Evolutionary conservation across 352 stramenopile genomes (phyloP), one percentile per base, ranked within the genome.

Genomic region (Globisporangium megalacanthum): DNA sequence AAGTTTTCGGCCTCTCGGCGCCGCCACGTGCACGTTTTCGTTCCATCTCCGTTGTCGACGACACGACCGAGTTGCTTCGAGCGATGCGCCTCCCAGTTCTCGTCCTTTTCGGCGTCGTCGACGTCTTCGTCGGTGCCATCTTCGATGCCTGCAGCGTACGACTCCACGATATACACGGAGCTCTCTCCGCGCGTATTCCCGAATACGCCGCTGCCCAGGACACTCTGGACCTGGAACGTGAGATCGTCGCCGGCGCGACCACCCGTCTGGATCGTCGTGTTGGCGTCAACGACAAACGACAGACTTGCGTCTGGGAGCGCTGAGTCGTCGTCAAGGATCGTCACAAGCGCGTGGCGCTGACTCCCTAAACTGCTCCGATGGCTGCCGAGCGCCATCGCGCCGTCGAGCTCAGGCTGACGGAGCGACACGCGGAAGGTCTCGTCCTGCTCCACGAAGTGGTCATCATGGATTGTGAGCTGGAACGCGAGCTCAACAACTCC

Each of bases 391-490:
- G 36, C 11, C 35, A 46, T 46, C 64, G 62, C 7, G 8, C 45
- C 37, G 57, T 61, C 39, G 58, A 56, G 56, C 20, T 45, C 60
- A 13, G 79, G 70, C 17, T 76, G 54, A 0, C 61, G 68, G 39
- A 92, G 64, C 29, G 69, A 39, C 20, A 96, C 63, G 13, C 79
- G 70, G 51, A 95, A 94, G 0, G 62, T 72, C 54, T 94, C 83
- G 54, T 94, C 65, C 6, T 48, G 65, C 31, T 96, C 82, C 3
- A 81, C 56, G 33, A 82, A 45, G 33, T 84, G 79, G 56, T 98
- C 88, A 56, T 98, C 91, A 60, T 97, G 88, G 56, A 98, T 96
- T 19, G 88, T 92, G 22, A 98, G 56, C 29, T 90, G 62, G 68
- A 98, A 97, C 33, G 82, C 83, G 39, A 96, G 75, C 25, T 86